Base-by-base conservation (phyloP, 2,329 filamentous ascomycete species). In the Trichoderma sp. region DNA sequence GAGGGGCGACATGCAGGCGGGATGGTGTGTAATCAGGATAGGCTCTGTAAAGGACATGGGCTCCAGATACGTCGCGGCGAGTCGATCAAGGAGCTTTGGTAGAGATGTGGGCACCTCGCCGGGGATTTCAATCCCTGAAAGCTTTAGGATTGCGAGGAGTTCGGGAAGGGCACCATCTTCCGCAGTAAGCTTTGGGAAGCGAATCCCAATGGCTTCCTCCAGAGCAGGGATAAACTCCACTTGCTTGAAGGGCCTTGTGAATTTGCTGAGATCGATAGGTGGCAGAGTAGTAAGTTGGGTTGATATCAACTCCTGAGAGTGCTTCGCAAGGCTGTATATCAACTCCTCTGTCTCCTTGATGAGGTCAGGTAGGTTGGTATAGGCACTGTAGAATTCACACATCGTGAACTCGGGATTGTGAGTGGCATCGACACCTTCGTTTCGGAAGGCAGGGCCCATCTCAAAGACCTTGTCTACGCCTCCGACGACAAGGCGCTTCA, bases 331-430 rank as follows among this genome's bases (percentile, higher is more conserved):
- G 20, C 87, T 85, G 39, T 79, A 83, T 36, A 98, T 81, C 62
- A 98, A 82, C 15, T 86, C 83, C 79, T 96, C 92, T 1, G 95
- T 98, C 79, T 90, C 88, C 23, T 81, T 79, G 78, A 97, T 94
- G 65, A 98, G 84, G 55, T 93, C 88, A 43, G 90, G 84, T 0
- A 98, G 86, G 74, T 91, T 92, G 73, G 92, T 90, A 77, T 95
- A 97, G 3, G 95, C 91, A 73, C 92, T 91, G 82, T 99, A 99
- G 82, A 97, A 98, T 82, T 99, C 96, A 84, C 95, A 98, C 73
- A 93, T 98, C 58, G 93, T 96, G 82, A 98, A 99, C 79, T 99
- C 96, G 0, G 96, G 95, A 78, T 99, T 99, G 80, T 99, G 96
- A 0, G 94, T 97, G 34, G 88, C 88, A 80, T 98, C 95, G 43